Percentiles rank a stretch among this genome's conserved stretches.
Conservation (phyloP, 768 basidiomycete genomes). For the Scleroderma bovista region DNA sequence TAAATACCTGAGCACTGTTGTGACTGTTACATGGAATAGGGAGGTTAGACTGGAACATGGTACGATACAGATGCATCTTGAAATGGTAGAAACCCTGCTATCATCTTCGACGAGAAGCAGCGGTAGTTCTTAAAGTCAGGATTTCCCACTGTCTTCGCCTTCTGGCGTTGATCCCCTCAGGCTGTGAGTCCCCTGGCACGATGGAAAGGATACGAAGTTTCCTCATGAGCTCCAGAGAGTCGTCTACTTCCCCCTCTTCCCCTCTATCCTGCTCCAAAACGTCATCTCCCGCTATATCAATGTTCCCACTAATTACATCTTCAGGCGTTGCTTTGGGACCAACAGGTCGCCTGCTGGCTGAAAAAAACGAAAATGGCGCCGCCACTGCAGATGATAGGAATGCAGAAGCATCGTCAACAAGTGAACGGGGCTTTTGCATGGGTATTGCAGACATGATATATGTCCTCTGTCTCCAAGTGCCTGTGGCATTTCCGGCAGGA, state of each 20-base stretch:
- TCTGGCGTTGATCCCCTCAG: conserved; percentile 31
- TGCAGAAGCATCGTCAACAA: conserved; percentile 66
- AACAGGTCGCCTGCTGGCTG: conserved; percentile 24
- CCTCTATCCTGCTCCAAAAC: conserved; percentile 72
- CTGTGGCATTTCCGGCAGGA: conserved; percentile 28
- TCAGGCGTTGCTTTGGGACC: conserved; percentile 51
- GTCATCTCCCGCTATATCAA: conserved; percentile 75
- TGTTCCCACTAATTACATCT: conserved; percentile 58
- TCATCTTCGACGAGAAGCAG: conserved; percentile 18
- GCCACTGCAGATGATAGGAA: conserved; percentile 59
- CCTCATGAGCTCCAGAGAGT: conserved; percentile 54
- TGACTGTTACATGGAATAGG: too few relatives aligned
- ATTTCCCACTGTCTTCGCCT: conserved; percentile 46
- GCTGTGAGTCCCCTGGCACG: conserved; percentile 32
- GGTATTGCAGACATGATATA: conserved; percentile 68
- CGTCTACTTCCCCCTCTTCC: conserved; percentile 76
- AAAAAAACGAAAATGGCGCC: conserved; percentile 51
- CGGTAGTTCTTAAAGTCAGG: conserved; percentile 34
- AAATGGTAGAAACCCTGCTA: neutral
- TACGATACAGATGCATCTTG: too few relatives aligned
- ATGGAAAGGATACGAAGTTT: conserved; percentile 51
- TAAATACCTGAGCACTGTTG: too few relatives aligned
- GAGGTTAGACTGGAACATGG: too few relatives aligned
- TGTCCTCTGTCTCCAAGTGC: conserved; percentile 51
- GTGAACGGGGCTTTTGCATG: conserved; percentile 56